Evolutionary conservation across 345 rosid genomes (phyloP).

Genomic region (Anastatica hierochuntica): DNA sequence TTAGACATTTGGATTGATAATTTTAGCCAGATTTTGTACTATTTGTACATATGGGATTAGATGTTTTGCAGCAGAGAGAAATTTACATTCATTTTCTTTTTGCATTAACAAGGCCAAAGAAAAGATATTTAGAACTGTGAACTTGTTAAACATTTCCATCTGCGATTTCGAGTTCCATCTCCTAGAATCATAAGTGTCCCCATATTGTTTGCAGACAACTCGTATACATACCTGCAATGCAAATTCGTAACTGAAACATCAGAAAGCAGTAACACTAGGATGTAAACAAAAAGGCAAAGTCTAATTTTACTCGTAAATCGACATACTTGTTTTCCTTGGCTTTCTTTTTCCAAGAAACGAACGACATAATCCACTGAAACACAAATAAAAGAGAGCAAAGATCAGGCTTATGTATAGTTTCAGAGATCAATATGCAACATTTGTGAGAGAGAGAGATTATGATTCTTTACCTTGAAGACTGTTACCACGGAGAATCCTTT

Average conservation of each 20-base stretch:
- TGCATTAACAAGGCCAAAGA: constrained; percentile 8
- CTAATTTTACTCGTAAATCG: too few species aligned
- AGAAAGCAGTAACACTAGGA: too few species aligned
- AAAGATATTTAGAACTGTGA: constrained; percentile 33
- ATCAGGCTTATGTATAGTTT: constrained; percentile 1
- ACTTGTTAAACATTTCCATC: constrained; percentile 70
- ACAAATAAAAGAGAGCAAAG: background rate
- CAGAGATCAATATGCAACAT: too few species aligned
- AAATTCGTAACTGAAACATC: too few species aligned
- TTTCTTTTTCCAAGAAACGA: constrained; percentile 74
- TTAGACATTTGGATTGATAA: background rate
- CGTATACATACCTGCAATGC: too few species aligned
- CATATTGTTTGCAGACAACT: constrained; percentile 47
- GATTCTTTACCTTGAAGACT: constrained; percentile 54
- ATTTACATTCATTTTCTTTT: constrained; percentile 5
- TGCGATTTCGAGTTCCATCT: constrained; percentile 47
- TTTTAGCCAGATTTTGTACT: constrained; percentile 8
- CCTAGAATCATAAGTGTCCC: constrained; percentile 89
- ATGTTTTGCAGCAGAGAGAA: background rate
- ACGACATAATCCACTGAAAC: constrained; percentile 70
- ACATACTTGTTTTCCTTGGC: constrained; percentile 67
- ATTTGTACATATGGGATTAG: background rate
- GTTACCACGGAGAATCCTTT: constrained; percentile 43
- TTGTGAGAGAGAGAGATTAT: background rate
- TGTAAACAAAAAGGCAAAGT: too few species aligned